Evolutionary conservation across 768 basidiomycete genomes (phyloP).

Genomic region (Trametes maxima): DNA sequence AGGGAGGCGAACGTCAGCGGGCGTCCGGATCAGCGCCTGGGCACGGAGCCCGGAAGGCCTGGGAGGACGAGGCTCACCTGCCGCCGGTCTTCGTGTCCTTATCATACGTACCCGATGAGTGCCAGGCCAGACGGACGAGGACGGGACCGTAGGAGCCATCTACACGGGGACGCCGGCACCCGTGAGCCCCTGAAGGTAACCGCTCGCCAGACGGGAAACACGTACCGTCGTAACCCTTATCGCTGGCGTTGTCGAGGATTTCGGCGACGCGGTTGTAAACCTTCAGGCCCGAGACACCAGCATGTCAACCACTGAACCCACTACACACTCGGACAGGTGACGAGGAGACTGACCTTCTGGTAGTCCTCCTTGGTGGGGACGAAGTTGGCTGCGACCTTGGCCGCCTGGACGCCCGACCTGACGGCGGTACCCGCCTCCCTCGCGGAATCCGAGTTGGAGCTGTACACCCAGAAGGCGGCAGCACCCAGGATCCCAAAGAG

Average conservation of each 20-base stretch:
- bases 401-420: constrained; percentile 63
- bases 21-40: not conserved
- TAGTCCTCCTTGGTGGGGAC: constrained; percentile 83
- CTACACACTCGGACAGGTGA: not conserved
- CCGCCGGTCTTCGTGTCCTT: constrained; percentile 76
- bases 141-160: constrained; percentile 91
- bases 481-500: constrained; percentile 66
- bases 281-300: constrained; percentile 36
- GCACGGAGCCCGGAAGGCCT: not conserved
- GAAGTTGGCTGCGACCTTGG: constrained; percentile 69
- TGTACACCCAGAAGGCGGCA: constrained; percentile 60
- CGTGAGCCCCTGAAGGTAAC: constrained; percentile 19
- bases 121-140: constrained; percentile 91
- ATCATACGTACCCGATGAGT: constrained; percentile 91
- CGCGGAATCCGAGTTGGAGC: constrained; percentile 47
- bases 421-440: constrained; percentile 54
- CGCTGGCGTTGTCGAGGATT: constrained; percentile 63
- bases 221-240: constrained; percentile 83
- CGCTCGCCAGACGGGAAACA: constrained; percentile 10
- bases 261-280: constrained; percentile 92
- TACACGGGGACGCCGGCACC: constrained; percentile 32
- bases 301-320: not conserved
- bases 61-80: constrained; percentile 50
- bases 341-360: constrained; percentile 62
- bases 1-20: constrained; percentile 8